phyloP scores from a whole-genome alignment of 2,329 filamentous ascomycete genomes.

The Pseudodiploospora longispora region DNA sequence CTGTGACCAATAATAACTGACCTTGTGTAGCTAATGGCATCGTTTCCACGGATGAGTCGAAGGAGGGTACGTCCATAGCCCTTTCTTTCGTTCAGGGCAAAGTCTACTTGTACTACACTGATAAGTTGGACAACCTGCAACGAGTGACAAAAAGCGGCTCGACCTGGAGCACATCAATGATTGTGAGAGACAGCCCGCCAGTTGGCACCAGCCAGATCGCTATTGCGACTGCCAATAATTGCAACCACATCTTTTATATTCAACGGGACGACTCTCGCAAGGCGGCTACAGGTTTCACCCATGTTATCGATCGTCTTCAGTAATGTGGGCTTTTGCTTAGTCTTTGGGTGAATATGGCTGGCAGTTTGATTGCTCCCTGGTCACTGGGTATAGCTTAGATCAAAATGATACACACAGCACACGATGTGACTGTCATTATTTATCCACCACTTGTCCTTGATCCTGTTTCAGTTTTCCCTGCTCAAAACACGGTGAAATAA shows the following conservation, averaged over 20 bases:
- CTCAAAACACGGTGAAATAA: too few species aligned
- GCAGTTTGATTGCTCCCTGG: too few species aligned
- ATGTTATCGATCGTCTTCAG: not conserved
- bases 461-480: too few species aligned
- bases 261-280: not conserved
- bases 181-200: not conserved
- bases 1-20: not conserved
- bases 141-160: not conserved
- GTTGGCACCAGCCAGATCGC: not conserved
- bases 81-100: not conserved
- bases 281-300: not conserved
- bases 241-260: slow-evolving; percentile 1
- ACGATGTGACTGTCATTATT: too few species aligned
- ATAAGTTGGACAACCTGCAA: not conserved
- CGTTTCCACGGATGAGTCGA: not conserved
- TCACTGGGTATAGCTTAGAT: too few species aligned
- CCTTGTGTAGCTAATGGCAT: not conserved
- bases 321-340: too few species aligned
- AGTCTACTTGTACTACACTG: not conserved
- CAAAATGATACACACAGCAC: too few species aligned
- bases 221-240: not conserved
- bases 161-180: not conserved
- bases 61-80: not conserved
- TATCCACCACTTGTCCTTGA: too few species aligned
- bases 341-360: too few species aligned